Evolutionary conservation across 106 monocot genomes (phyloP).

Genomic region (Platanthera guangdongensis): DNA sequence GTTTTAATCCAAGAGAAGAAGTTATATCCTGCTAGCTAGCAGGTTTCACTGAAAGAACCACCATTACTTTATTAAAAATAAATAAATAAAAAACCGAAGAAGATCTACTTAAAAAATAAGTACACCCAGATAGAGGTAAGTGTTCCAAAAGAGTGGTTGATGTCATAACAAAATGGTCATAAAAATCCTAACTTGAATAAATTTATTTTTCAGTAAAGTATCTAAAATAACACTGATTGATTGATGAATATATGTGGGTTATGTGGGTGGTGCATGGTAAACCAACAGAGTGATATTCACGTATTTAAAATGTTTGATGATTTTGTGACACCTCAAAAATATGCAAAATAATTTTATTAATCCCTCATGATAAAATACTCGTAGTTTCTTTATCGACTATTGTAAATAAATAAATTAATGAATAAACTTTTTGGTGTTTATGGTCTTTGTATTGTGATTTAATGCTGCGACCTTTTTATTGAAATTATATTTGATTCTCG

Average conservation of each 20-base stretch:
- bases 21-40: neutral
- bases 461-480: too few species aligned
- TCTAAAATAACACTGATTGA: neutral
- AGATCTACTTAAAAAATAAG: neutral
- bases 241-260: neutral
- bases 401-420: too few species aligned
- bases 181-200: neutral
- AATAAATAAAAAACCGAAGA: neutral
- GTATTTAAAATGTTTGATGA: neutral
- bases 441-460: too few species aligned
- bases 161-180: neutral
- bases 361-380: too few species aligned
- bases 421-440: too few species aligned
- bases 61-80: neutral
- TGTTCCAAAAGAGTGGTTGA: neutral
- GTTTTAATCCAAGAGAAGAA: neutral
- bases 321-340: too few species aligned
- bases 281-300: neutral
- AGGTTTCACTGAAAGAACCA: neutral
- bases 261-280: neutral
- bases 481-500: too few species aligned
- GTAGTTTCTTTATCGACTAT: too few species aligned
- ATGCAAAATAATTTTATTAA: too few species aligned
- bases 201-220: neutral
- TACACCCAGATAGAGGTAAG: neutral